phyloP scores from a whole-genome alignment of 1,284 basidiomycete species.

The Ganoderma sp. region DNA sequence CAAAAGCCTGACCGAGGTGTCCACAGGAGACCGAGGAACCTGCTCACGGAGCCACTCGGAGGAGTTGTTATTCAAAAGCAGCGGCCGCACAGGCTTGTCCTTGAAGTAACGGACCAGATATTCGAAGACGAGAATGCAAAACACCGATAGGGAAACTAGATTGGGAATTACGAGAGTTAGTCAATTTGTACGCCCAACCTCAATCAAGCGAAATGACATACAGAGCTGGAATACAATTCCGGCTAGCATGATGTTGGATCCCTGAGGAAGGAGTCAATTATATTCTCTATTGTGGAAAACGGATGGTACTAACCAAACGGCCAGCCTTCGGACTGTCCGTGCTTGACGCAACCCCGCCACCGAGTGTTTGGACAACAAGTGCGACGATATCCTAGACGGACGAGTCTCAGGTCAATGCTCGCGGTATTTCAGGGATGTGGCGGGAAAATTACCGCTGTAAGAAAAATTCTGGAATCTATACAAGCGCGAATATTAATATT shows the following conservation, averaged over 20 bases:
- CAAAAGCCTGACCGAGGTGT: constrained; percentile 39
- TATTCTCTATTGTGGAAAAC: neutral
- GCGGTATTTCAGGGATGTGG: neutral
- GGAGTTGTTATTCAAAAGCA: constrained; percentile 8
- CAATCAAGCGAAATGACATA: constrained; percentile 31
- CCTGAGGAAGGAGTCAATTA: constrained; percentile 24
- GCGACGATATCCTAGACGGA: constrained; percentile 45
- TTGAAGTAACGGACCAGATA: constrained; percentile 48
- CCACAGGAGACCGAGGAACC: constrained; percentile 9
- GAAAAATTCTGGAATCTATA: constrained; percentile 47
- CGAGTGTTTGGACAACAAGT: constrained; percentile 50
- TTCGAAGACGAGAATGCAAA: constrained; percentile 47
- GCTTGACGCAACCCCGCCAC: constrained; percentile 44
- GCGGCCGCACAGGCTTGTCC: constrained; percentile 44
- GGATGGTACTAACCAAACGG: constrained; percentile 12
- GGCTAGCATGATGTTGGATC: constrained; percentile 49
- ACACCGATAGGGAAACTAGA: constrained; percentile 47
- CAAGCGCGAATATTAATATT: neutral
- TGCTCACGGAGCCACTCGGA: constrained; percentile 16
- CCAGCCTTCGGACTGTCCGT: constrained; percentile 14
- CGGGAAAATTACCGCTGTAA: constrained; percentile 35
- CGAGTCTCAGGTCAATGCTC: neutral
- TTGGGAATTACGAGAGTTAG: constrained; percentile 38
- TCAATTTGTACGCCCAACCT: constrained; percentile 30
- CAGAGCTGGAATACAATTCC: constrained; percentile 53